These are phyloP conservation scores for Leccinum broughii DNA, from an alignment of 768 basidiomycete genomes.

Conservation along the genomic window DNA sequence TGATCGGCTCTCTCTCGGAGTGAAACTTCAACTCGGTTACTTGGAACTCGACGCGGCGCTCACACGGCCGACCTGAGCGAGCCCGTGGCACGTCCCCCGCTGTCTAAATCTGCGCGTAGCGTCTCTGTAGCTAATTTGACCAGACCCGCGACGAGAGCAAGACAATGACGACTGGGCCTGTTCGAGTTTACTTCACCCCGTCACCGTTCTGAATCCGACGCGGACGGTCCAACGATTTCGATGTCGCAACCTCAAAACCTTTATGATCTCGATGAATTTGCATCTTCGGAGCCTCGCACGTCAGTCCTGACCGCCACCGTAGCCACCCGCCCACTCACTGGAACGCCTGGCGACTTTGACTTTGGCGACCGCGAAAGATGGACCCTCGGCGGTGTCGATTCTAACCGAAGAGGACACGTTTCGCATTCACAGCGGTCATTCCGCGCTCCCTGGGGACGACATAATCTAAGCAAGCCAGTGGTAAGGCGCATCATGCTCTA, in stretches of 20 bases:
- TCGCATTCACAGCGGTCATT: not conserved
- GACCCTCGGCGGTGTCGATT: conserved; percentile 20
- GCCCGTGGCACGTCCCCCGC: not conserved
- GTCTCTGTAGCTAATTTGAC: too few relatives aligned
- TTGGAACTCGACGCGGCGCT: too few relatives aligned
- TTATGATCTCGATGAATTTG: conserved; percentile 43
- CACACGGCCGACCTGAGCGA: too few relatives aligned
- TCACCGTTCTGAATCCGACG: conserved; percentile 17
- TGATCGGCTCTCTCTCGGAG: too few relatives aligned
- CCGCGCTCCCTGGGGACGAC: conserved; percentile 54
- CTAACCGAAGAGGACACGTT: conserved; percentile 12
- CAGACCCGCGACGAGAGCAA: conserved; percentile 1
- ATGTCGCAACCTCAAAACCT: conserved; percentile 22
- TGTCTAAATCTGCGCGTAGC: not conserved
- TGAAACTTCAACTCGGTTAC: too few relatives aligned
- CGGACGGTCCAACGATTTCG: not conserved
- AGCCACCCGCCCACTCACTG: conserved; percentile 23
- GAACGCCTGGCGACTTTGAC: conserved; percentile 56
- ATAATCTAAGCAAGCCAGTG: conserved; percentile 63
- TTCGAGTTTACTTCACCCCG: conserved; percentile 34
- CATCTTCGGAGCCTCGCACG: conserved; percentile 19
- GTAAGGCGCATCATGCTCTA: conserved; percentile 15
- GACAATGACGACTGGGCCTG: conserved; percentile 43
- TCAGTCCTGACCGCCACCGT: not conserved
- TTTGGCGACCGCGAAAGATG: conserved; percentile 56